Conservation (phyloP, 2,329 filamentous ascomycete genomes). For the Pyrenophora seminiperda region DNA sequence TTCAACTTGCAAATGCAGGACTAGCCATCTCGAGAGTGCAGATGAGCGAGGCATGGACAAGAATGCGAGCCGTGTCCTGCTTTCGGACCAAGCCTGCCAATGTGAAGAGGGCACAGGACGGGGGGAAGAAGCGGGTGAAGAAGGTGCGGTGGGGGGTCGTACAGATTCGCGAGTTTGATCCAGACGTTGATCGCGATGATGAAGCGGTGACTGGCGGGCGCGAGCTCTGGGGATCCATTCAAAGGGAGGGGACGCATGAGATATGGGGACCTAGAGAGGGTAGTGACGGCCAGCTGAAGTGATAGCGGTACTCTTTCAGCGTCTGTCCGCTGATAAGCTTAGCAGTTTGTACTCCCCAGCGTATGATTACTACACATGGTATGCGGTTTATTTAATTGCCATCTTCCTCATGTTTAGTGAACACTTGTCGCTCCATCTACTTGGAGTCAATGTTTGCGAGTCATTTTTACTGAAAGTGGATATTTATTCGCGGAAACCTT, state of each 20-base stretch:
- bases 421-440: too few relatives aligned
- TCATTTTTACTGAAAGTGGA: too few relatives aligned
- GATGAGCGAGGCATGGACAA: slow-evolving; percentile 23
- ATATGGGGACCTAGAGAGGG: not conserved
- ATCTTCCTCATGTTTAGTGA: too few relatives aligned
- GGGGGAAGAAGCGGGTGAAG: slow-evolving; percentile 1
- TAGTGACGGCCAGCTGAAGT: not conserved
- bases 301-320: not conserved
- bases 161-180: slow-evolving; percentile 2
- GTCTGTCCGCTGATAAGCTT: not conserved
- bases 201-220: not conserved
- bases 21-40: slow-evolving; percentile 7
- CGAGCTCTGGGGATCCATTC: not conserved
- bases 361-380: too few relatives aligned
- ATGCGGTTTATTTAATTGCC: too few relatives aligned
- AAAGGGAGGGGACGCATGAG: not conserved
- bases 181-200: not conserved
- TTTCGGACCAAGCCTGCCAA: not conserved
- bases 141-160: slow-evolving; percentile 12
- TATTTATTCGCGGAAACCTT: too few relatives aligned
- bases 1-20: not conserved
- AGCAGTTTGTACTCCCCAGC: too few relatives aligned
- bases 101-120: slow-evolving; percentile 1
- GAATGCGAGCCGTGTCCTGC: slow-evolving; percentile 15
- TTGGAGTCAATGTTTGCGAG: too few relatives aligned